Conservation (phyloP, 495 filamentous ascomycete species). For the Halenospora varia region DNA sequence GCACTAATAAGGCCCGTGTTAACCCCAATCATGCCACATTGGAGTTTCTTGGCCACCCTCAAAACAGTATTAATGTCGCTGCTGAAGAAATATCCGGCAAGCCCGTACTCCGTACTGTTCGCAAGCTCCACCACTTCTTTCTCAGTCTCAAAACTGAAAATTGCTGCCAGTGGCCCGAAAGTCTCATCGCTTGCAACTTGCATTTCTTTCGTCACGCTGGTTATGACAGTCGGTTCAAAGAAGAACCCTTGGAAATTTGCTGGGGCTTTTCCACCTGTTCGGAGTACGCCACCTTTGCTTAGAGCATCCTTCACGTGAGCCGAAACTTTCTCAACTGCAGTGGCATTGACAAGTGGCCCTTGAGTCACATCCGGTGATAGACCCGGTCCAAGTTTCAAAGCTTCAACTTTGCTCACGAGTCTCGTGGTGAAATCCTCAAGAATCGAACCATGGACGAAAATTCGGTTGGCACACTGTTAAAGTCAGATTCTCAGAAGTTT, state of each 20-base stretch:
- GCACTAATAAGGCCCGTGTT: slow-evolving; percentile 68
- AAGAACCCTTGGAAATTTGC: slow-evolving; percentile 62
- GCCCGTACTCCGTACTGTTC: slow-evolving; percentile 67
- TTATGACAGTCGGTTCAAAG: slow-evolving; percentile 71
- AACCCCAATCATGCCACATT: slow-evolving; percentile 83
- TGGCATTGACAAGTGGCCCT: slow-evolving; percentile 73
- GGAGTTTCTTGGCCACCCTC: slow-evolving; percentile 71
- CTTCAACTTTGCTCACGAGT: slow-evolving; percentile 65
- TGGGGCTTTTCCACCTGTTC: background rate
- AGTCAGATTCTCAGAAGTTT: too few species aligned
- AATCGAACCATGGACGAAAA: slow-evolving; percentile 70
- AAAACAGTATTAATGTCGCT: slow-evolving; percentile 62
- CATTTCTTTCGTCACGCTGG: slow-evolving; percentile 72
- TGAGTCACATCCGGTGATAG: slow-evolving; percentile 65
- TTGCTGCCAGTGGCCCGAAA: slow-evolving; percentile 74
- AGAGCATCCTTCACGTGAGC: slow-evolving; percentile 66
- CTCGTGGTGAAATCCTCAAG: slow-evolving; percentile 67
- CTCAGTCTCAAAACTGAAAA: slow-evolving; percentile 76
- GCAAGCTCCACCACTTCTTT: slow-evolving; percentile 75
- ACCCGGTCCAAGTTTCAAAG: slow-evolving; percentile 71
- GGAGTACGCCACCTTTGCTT: slow-evolving; percentile 56
- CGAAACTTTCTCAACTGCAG: slow-evolving; percentile 67
- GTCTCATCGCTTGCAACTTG: slow-evolving; percentile 72
- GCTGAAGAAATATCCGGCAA: slow-evolving; percentile 81
- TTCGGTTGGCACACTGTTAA: slow-evolving; percentile 78